Percentiles rank a stretch among this genome's conserved stretches.
These are phyloP conservation scores for Omphalotus guepiniiformis DNA, from an alignment of 768 basidiomycete genomes.

Conservation along the genomic window DNA sequence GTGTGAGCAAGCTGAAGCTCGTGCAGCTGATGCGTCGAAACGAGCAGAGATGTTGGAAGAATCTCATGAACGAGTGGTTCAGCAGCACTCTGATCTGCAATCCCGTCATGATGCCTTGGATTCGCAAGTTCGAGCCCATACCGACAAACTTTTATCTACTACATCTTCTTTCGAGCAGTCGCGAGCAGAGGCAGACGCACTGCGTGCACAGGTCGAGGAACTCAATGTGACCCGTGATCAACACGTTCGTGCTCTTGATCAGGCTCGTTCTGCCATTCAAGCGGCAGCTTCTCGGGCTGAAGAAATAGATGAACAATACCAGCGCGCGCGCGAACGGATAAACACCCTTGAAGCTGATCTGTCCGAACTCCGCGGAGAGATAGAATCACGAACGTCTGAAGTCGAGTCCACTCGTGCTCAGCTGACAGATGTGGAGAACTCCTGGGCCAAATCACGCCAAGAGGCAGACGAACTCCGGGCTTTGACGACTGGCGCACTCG, in stretches of 20 bases:
- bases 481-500: slow-evolving; percentile 80
- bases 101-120: slow-evolving; percentile 58
- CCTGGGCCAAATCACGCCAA: slow-evolving; percentile 88
- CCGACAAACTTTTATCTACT: slow-evolving; percentile 68
- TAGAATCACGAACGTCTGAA: slow-evolving; percentile 73
- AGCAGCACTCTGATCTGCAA: slow-evolving; percentile 69
- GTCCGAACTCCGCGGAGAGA: slow-evolving; percentile 73
- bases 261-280: slow-evolving; percentile 72
- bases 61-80: slow-evolving; percentile 56
- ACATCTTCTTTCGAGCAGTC: slow-evolving; percentile 72
- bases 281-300: slow-evolving; percentile 72
- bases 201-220: slow-evolving; percentile 68
- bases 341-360: slow-evolving; percentile 70
- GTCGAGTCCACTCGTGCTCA: slow-evolving; percentile 63
- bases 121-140: slow-evolving; percentile 65
- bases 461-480: slow-evolving; percentile 90
- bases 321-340: slow-evolving; percentile 66
- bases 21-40: slow-evolving; percentile 67
- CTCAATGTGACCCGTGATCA: slow-evolving; percentile 69
- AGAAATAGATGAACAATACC: slow-evolving; percentile 74
- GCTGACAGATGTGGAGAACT: slow-evolving; percentile 79
- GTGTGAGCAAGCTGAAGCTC: slow-evolving; percentile 74
- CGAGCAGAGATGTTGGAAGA: slow-evolving; percentile 75
- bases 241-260: slow-evolving; percentile 84
- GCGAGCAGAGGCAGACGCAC: slow-evolving; percentile 69